Evolutionary conservation across 371 early-diverging fungal genomes (phyloP), one percentile per base, ranked within the genome.

Genomic region (Entomophthora muscae): DNA sequence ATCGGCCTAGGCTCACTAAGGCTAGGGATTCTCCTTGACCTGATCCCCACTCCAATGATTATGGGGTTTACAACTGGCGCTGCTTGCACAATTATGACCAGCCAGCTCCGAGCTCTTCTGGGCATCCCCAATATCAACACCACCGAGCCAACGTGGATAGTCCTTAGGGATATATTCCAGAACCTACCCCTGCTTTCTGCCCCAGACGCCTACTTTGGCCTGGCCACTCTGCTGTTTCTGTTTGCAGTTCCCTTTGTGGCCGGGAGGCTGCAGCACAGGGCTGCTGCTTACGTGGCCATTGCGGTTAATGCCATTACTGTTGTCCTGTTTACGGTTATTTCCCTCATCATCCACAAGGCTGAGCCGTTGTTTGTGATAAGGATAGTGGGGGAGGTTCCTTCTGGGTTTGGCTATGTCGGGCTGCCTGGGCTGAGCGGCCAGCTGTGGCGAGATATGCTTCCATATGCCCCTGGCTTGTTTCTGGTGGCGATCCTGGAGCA

Each of bases 401-500:
- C 76, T 23, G 91, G 91, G 13, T 80, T 89, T 26, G 5, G 13
- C 2, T 31, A 32, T 13, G 42, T 32, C 7, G 31, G 12, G 10
- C 3, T 26, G 3, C 17, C 31, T 13, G 57, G 27, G 1, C 82
- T 82, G 1, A 78, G 80, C 24, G 78, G 83, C 17, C 71, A 89
- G 42, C 81, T 90, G 28, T 59, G 60, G 60, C 5, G 13, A 33
- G 10, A 32, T 22, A 17, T 59, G 2, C 24, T 59, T 23, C 23
- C 74, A 10, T 76, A 84, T 64, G 63, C 88, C 3, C 76, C 81
- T 1, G 81, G 83, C 26, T 78, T 88, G 22, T 74, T 83, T 10
- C 73, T 91, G n/a, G 76, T 93, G 12, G 68, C 81, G 52, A 74
- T 93, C 54, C 73, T 93, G 72, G 95, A 95, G 71, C 91, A 91